Evolutionary conservation across 1,284 basidiomycete species (phyloP), one percentile per base, ranked within the genome.

Genomic region (Termitomyces sp.): DNA sequence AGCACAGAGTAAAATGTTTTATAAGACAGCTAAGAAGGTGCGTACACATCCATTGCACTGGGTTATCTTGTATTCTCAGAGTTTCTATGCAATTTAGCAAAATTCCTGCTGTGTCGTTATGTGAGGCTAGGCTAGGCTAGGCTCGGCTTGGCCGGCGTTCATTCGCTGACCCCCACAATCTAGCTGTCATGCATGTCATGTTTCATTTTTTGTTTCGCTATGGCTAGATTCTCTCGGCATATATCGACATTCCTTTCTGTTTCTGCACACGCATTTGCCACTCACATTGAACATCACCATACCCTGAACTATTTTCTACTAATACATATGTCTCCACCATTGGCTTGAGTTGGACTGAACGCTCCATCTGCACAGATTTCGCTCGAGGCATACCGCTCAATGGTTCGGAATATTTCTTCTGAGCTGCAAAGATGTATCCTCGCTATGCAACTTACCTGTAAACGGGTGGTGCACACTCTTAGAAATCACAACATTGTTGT

Each of bases 11-110:
- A 98, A 98, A 82, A 89, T 90, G 83, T 95, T 96, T 68, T 92
- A 92, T 75, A 94, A 94, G 81, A 93, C 92, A 4, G 90, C 91
- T 2, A 93, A 92, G 82, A 94, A 93, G 83, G 91, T 91, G 56
- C 45, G 80, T 67, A 9, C 26, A 34, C 52, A 10, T 45, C 4
- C 43, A n/a, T 48, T 47, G 8, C 19, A 47, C 39, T n/a, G 5
- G 33, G 30, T 51, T 30, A 52, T 55, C 21, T 52, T 50, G 26
- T 47, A 40, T 50, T 58, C 50, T 56, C 47, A 55, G 24, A 24
- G 49, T 36, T 12, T 15, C 9, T 13, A 9, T 28, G 39, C 36
- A 50, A 34, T 44, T 46, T 60, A 80, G 78, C 78, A 79, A 79
- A 83, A 83, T 61, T 75, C 77, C 26, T 83, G 81, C 65, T 83